Evolutionary conservation across 441 rosid species (phyloP), one percentile per base, ranked within the genome.

Genomic region (Rhodomyrtus psidioides): DNA sequence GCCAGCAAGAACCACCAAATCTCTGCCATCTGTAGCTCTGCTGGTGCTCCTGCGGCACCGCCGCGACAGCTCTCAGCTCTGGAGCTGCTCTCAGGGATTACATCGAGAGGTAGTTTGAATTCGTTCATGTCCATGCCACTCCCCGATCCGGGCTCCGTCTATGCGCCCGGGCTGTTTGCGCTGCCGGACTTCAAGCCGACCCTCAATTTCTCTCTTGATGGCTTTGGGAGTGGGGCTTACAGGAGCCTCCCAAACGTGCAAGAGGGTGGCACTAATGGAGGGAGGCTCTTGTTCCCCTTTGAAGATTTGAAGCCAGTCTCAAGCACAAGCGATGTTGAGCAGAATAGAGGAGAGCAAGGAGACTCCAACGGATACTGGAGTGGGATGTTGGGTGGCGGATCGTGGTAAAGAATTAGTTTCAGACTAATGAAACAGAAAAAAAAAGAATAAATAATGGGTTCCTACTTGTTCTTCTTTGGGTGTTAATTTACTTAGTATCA

Each of bases 331-430:
- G 88, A 85, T 24, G 81, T 82, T 53, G 86, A 86, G 82, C 89
- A 92, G 83, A 91, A 90, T 53, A 92, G 89, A 86, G 89, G 90
- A 83, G 96, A 93, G 75, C 93, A 91, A 51, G 93, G 88, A 60
- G 95, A 93, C 84, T 89, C 96, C 44, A 88, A 88, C 85, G 98
- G 98, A 54, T 97, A 92, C 87, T 97, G 98, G 99, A 93, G 92
- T 86, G 98, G 97, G 88, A 94, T 95, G 94, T 86, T 95, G 87
- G 95, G 94, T 85, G 95, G 94, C 82, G 95, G 98, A 88, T 93
- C 97, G 90, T 97, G 97, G 97, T 95, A 92, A 93, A 82, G n/a
- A 59, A 9, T 34, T 46, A 21, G 53, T 79, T 19, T 86, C 82
- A 75, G 58, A 59, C 55, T 56, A 34, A 85, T 87, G 84, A 87